Base-by-base conservation (phyloP, 192 early-diverging fungal species). In the Podila horticola region DNA sequence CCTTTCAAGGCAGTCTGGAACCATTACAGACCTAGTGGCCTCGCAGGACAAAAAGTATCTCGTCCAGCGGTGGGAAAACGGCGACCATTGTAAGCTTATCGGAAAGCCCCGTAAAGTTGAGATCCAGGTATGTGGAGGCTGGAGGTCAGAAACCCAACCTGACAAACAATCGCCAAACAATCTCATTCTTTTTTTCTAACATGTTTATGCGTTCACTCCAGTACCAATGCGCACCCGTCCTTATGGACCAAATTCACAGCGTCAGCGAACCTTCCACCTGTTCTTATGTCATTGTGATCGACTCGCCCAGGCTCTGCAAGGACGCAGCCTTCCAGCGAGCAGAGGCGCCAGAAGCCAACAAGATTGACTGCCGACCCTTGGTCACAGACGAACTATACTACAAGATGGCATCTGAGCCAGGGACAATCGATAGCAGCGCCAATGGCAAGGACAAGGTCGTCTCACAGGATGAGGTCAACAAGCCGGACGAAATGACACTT, bases 231-330 rank as follows among this genome's bases (percentile, higher is more conserved):
- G 91, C 90, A 62, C 64, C 84, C 7, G 76, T 88, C 33, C 61
- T 73, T 17, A 66, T 72, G 1, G 92, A 94, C 33, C 86, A 90
- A 41, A 92, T 97, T 61, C 81, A 88, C 3, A 66, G 77, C 1
- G 88, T 95, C 26, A 83, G 84, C 11, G 96, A 97, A 74, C 69
- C 85, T 0, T 74, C 89, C 5, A 87, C 86, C 0, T 97, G 96
- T 82, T 82, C 88, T 49, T 97, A 97, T 62, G 86, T 91, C 10
- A 89, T 96, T 71, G 83, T 91, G n/a, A 88, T 97, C 20, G 87
- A 92, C 66, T 94, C 94, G 3, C 88, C 90, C 4, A 82, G 85
- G 11, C 86, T 96, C 26, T 97, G 96, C 81, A 85, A 77, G 12
- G 91, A 93, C 67, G 60, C 85, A 1, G 76, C 85, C 26, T 90